These are phyloP conservation scores for Russula olivacea DNA, from an alignment of 768 basidiomycete genomes.

Conservation along the genomic window DNA sequence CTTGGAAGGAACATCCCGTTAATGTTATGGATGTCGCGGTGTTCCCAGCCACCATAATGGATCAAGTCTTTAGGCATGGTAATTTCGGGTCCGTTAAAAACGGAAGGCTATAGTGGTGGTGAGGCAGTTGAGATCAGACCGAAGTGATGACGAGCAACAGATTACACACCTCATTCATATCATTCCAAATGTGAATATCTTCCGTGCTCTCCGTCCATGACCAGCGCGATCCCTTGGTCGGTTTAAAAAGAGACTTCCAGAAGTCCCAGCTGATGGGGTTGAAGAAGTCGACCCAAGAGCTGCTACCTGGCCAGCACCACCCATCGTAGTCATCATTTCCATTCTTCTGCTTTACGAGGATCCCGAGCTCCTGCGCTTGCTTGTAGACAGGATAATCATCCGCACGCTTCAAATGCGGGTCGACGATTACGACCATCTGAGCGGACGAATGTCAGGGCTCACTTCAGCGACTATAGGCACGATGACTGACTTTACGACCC, in stretches of 20 bases:
- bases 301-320: slow-evolving; percentile 98
- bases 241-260: slow-evolving; percentile 83
- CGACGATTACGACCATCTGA: slow-evolving; percentile 96
- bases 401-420: slow-evolving; percentile 90
- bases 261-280: slow-evolving; percentile 84
- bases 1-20: slow-evolving; percentile 94
- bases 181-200: slow-evolving; percentile 93
- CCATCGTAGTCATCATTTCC: slow-evolving; percentile 88
- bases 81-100: slow-evolving; percentile 99
- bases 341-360: slow-evolving; percentile 77
- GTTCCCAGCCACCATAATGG: slow-evolving; percentile 95
- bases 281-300: slow-evolving; percentile 97
- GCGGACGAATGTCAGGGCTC: slow-evolving; percentile 11
- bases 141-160: not conserved
- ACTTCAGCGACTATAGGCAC: not conserved
- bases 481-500: slow-evolving; percentile 66
- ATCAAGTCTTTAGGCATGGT: slow-evolving; percentile 69
- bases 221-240: slow-evolving; percentile 51
- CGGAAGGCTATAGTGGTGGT: slow-evolving; percentile 66
- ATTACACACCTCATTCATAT: slow-evolving; percentile 89
- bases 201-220: slow-evolving; percentile 77
- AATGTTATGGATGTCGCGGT: slow-evolving; percentile 95
- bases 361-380: slow-evolving; percentile 70
- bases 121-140: slow-evolving; percentile 7
- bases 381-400: slow-evolving; percentile 77